Conservation (phyloP, 176 grass and related monocot species). For the Triticum monococcum region DNA sequence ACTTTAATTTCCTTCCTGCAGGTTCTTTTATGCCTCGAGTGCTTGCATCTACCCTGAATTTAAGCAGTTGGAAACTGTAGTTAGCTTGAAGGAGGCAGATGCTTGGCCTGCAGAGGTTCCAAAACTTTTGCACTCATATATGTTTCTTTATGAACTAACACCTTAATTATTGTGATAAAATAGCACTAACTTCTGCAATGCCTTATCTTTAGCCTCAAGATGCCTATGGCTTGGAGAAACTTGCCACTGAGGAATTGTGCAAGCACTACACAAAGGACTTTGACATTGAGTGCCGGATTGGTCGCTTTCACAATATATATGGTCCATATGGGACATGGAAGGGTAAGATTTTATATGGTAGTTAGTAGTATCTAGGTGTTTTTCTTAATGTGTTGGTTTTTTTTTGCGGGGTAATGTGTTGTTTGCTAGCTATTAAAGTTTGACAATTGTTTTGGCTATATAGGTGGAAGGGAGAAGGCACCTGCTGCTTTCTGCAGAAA, state of each 20-base stretch:
- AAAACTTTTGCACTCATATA: constrained; percentile 26
- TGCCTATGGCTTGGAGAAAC: constrained; percentile 96
- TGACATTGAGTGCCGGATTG: constrained; percentile 78
- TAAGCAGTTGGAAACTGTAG: constrained; percentile 70
- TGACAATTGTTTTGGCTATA: neutral
- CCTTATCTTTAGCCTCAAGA: constrained; percentile 73
- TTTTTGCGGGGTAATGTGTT: neutral
- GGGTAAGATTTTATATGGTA: constrained; percentile 44
- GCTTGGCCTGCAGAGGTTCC: constrained; percentile 76
- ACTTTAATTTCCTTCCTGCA: constrained; percentile 7
- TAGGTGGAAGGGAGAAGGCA: constrained; percentile 64
- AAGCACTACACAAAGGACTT: constrained; percentile 99
- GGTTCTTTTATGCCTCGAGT: constrained; percentile 72
- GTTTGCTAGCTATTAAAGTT: neutral
- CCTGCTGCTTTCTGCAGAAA: constrained; percentile 66
- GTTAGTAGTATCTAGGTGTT: neutral
- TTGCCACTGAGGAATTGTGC: constrained; percentile 93
- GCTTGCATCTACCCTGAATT: constrained; percentile 76
- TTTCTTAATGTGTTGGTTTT: neutral
- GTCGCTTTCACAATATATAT: constrained; percentile 96
- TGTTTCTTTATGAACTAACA: neutral
- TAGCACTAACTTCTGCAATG: constrained; percentile 7
- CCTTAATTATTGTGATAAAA: neutral
- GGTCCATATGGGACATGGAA: constrained; percentile 98
- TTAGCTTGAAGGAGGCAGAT: constrained; percentile 73